A percentile compares a stretch with the other conserved stretches of the same genome.
Evolutionary conservation across 306 rosid genomes (phyloP).

Genomic region (Purshia tridentata): DNA sequence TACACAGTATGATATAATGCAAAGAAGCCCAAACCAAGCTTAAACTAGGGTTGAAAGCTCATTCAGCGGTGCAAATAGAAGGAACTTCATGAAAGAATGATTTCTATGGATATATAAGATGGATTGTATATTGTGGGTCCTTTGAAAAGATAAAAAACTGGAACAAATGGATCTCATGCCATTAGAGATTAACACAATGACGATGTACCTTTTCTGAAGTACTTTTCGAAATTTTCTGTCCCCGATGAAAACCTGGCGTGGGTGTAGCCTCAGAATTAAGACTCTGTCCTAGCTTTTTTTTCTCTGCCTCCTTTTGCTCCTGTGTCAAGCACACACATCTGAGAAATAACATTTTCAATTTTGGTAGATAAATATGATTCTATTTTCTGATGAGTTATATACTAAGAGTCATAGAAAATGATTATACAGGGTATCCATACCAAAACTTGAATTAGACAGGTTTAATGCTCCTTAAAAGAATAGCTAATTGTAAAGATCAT

Average conservation of each 20-base stretch:
- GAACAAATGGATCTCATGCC: background rate
- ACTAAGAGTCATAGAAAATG: background rate
- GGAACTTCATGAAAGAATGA: background rate
- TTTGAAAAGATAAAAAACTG: background rate
- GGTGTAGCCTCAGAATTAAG: slow-evolving; percentile 58
- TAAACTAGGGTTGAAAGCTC: background rate
- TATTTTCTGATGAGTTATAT: background rate
- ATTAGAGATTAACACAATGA: background rate
- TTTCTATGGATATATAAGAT: background rate
- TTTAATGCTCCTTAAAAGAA: no score
- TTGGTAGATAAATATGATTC: background rate
- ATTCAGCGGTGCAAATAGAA: background rate
- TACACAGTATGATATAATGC: background rate
- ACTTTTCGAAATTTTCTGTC: slow-evolving; percentile 47
- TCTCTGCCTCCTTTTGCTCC: slow-evolving; percentile 57
- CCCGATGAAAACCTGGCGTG: slow-evolving; percentile 41
- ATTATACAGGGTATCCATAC: no score
- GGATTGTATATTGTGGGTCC: background rate
- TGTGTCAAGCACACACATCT: slow-evolving; percentile 31
- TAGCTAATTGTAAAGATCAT: background rate
- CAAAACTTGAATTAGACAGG: no score
- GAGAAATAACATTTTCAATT: slow-evolving; percentile 15
- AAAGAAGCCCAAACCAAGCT: background rate
- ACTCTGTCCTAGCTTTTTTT: slow-evolving; percentile 41
- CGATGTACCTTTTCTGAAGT: slow-evolving; percentile 49